phyloP scores from a whole-genome alignment of 1,284 basidiomycete species.

The Moesziomyces sp. region DNA sequence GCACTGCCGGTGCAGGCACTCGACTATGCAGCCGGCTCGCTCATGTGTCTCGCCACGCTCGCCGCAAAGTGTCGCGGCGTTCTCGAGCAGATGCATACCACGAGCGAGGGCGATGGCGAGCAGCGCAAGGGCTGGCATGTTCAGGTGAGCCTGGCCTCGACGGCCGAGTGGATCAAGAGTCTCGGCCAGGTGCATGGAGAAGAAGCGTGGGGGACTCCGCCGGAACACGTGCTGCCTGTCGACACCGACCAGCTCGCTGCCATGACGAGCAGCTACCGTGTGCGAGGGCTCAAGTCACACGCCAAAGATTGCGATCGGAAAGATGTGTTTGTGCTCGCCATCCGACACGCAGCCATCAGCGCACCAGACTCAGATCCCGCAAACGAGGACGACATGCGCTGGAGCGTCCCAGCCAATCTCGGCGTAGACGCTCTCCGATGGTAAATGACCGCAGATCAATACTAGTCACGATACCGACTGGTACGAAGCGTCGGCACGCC shows the following conservation, averaged over 20 bases:
- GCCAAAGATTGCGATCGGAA: neutral
- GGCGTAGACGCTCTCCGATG: conserved; percentile 23
- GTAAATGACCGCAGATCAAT: conserved; percentile 1
- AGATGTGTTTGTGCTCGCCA: conserved; percentile 14
- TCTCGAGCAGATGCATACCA: neutral
- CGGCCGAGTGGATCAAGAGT: conserved; percentile 30
- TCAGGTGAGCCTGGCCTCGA: conserved; percentile 29
- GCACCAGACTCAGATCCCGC: neutral
- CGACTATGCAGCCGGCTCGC: conserved; percentile 75
- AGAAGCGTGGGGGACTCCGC: conserved; percentile 21
- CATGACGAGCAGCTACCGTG: conserved; percentile 11
- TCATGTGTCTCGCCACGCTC: conserved; percentile 70
- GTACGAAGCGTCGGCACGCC: too few relatives aligned
- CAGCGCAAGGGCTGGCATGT: conserved; percentile 23
- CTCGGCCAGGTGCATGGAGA: conserved; percentile 22
- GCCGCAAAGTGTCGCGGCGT: conserved; percentile 18
- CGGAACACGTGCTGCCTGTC: conserved; percentile 6
- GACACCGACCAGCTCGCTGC: neutral
- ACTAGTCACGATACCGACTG: too few relatives aligned
- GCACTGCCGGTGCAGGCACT: conserved; percentile 75
- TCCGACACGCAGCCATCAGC: conserved; percentile 14
- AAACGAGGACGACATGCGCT: conserved; percentile 3
- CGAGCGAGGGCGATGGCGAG: neutral
- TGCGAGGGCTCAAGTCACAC: conserved; percentile 8
- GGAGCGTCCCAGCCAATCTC: conserved; percentile 25